Evolutionary conservation across 75 land plant genomes (phyloP).

Genomic region (Isoetes taiwanensis): DNA sequence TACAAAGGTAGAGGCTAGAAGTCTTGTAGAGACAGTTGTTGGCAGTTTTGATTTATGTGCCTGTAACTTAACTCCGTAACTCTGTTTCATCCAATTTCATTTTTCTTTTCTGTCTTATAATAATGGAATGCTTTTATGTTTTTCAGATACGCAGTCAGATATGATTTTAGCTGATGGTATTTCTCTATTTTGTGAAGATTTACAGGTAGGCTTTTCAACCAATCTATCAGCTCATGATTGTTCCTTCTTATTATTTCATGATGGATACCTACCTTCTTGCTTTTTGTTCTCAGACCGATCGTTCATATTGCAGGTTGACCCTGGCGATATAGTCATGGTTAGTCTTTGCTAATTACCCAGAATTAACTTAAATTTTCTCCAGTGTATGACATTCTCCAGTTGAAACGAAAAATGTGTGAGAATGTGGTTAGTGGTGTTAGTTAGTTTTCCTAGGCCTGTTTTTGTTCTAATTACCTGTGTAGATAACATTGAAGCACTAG

Average conservation of each 20-base stretch:
- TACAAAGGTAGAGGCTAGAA: no score
- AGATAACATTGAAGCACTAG: background rate
- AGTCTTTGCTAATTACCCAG: constrained; percentile 2
- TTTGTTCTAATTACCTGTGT: no score
- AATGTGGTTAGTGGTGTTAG: no score
- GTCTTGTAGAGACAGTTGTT: no score
- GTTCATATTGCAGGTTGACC: constrained; percentile 99
- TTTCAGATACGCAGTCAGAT: constrained; percentile 78
- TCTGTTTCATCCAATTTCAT: no score
- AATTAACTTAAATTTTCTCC: background rate
- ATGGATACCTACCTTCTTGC: background rate
- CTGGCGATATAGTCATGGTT: constrained; percentile 97
- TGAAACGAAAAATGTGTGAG: background rate
- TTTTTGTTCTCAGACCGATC: no score
- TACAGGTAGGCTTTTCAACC: constrained; percentile 56
- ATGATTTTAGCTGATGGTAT: constrained; percentile 96
- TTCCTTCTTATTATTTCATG: background rate
- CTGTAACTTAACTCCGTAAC: no score
- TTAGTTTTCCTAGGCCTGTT: no score
- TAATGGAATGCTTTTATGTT: no score
- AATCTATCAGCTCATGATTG: no score
- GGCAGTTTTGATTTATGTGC: constrained; percentile 8
- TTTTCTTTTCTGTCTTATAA: no score
- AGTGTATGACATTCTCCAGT: background rate
- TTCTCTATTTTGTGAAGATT: constrained; percentile 67